Evolutionary conservation across 2,329 filamentous ascomycete genomes (phyloP).

Genomic region (Tolypocladium guangdongense): DNA sequence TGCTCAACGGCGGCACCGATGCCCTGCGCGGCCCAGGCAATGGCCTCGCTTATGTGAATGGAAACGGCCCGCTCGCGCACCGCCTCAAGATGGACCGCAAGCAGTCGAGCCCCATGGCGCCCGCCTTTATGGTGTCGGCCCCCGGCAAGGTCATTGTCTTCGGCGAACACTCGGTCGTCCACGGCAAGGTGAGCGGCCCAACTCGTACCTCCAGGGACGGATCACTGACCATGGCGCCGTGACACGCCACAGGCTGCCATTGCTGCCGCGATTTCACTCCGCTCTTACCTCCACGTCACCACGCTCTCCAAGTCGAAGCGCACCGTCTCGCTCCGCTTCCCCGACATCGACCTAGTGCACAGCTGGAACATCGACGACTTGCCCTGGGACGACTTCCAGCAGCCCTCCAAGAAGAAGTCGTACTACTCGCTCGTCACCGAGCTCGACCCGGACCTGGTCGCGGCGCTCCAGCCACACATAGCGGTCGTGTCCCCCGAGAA

Average conservation of each 20-base stretch:
- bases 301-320: constrained; percentile 85
- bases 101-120: constrained; percentile 58
- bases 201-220: too few relatives aligned
- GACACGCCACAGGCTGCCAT: constrained; percentile 58
- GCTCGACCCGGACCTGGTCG: constrained; percentile 73
- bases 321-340: constrained; percentile 79
- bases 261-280: constrained; percentile 85
- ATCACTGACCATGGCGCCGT: neutral
- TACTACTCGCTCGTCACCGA: constrained; percentile 85
- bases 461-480: constrained; percentile 71
- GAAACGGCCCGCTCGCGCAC: constrained; percentile 21
- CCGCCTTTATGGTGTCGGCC: constrained; percentile 94
- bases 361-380: constrained; percentile 90
- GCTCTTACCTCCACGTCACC: constrained; percentile 93
- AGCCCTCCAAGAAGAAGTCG: constrained; percentile 78
- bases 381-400: constrained; percentile 75
- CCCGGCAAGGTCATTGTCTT: constrained; percentile 98
- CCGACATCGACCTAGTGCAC: constrained; percentile 81
- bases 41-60: constrained; percentile 19
- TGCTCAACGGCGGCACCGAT: constrained; percentile 12
- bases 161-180: constrained; percentile 95
- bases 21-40: constrained; percentile 13
- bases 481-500: constrained; percentile 55
- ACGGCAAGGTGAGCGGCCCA: constrained; percentile 62
- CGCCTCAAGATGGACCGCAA: constrained; percentile 39